Percentiles rank a stretch among this genome's conserved stretches.
Evolutionary conservation across 2,329 filamentous ascomycete species (phyloP).

Genomic region (Clarireedia homoeocarpa): DNA sequence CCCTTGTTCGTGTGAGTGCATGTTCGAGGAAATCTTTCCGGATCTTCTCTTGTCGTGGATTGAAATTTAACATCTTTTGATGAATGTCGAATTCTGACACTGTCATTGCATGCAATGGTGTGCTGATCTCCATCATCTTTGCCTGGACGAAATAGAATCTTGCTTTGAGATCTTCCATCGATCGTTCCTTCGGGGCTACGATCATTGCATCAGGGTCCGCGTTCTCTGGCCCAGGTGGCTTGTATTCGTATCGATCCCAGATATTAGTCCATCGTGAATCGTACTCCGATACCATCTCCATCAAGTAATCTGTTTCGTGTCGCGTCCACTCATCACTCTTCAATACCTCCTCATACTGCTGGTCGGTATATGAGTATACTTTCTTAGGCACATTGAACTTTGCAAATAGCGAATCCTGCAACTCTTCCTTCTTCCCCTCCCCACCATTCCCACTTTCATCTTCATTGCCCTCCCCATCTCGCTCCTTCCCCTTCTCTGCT

Average conservation of each 20-base stretch:
- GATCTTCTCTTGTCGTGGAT: slow-evolving; percentile 67
- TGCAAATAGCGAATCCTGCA: slow-evolving; percentile 61
- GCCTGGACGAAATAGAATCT: slow-evolving; percentile 85
- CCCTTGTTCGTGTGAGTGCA: slow-evolving; percentile 68
- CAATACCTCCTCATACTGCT: slow-evolving; percentile 73
- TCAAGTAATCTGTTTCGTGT: slow-evolving; percentile 88
- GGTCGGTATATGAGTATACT: slow-evolving; percentile 75
- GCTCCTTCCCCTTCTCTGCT: slow-evolving; percentile 33
- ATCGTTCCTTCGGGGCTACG: slow-evolving; percentile 44
- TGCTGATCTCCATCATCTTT: slow-evolving; percentile 72
- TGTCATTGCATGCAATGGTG: slow-evolving; percentile 80
- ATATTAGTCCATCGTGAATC: slow-evolving; percentile 88
- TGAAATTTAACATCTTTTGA: slow-evolving; percentile 80
- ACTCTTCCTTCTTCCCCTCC: slow-evolving; percentile 10
- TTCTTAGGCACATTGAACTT: slow-evolving; percentile 82
- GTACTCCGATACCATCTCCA: slow-evolving; percentile 66
- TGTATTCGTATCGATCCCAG: slow-evolving; percentile 84
- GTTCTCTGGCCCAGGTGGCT: slow-evolving; percentile 29
- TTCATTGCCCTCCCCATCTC: slow-evolving; percentile 34
- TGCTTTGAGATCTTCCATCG: slow-evolving; percentile 84
- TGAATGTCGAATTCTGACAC: slow-evolving; percentile 74
- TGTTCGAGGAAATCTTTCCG: slow-evolving; percentile 81
- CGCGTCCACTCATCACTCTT: slow-evolving; percentile 75
- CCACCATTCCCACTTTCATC: slow-evolving; percentile 31
- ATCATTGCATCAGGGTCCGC: slow-evolving; percentile 21